Percentiles rank a stretch among this genome's conserved stretches.
phyloP scores from a whole-genome alignment of 163 green algal genomes.

The Scenedesmus sp. region DNA sequence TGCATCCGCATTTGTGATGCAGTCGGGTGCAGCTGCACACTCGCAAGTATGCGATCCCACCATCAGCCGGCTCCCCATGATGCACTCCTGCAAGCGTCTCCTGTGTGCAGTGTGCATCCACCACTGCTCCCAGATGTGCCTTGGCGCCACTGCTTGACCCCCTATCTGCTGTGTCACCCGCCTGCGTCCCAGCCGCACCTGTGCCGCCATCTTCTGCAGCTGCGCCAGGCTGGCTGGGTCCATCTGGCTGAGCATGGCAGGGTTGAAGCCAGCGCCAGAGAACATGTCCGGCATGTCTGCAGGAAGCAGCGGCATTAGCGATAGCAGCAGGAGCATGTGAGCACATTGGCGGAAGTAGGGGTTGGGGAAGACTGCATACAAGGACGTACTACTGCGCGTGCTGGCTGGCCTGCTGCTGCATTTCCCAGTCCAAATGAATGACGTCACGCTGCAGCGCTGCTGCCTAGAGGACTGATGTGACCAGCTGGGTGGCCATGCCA shows the following conservation, averaged over 20 bases:
- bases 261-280: slow-evolving; percentile 64
- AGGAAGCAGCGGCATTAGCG: slow-evolving; percentile 28
- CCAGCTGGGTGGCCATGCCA: background rate
- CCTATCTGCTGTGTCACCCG: background rate
- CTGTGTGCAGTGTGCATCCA: no score
- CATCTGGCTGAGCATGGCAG: slow-evolving; percentile 92
- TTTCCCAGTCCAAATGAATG: background rate
- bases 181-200: slow-evolving; percentile 58
- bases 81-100: no score
- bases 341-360: background rate
- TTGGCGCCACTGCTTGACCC: background rate
- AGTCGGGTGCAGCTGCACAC: no score
- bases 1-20: no score
- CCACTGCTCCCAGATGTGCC: no score
- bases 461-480: background rate
- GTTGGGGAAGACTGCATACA: background rate
- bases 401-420: background rate
- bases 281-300: slow-evolving; percentile 94
- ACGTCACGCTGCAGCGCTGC: background rate
- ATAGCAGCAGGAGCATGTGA: background rate
- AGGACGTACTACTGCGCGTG: background rate
- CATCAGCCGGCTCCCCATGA: no score
- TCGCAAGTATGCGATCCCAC: no score
- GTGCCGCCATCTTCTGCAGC: slow-evolving; percentile 89
- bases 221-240: slow-evolving; percentile 88